phyloP scores from a whole-genome alignment of 1,139 yeast species.

The Spathaspora sp. region DNA sequence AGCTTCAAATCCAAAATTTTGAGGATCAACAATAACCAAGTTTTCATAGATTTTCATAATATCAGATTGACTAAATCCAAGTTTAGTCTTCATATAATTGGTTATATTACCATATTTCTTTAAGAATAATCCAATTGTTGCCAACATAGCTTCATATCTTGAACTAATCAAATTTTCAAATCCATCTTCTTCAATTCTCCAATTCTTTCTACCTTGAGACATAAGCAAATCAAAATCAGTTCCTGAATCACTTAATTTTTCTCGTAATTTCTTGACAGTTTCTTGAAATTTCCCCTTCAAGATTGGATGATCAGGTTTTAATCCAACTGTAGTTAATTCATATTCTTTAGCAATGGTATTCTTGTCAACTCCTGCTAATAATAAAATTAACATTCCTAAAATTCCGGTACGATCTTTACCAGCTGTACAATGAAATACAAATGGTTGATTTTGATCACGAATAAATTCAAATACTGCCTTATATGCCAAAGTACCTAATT shows the following conservation, averaged over 20 bases:
- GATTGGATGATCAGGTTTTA: slow-evolving; percentile 47
- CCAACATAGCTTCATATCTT: slow-evolving; percentile 71
- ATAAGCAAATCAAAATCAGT: slow-evolving; percentile 29
- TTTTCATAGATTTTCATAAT: slow-evolving; percentile 48
- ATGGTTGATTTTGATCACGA: slow-evolving; percentile 47
- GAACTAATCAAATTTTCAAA: slow-evolving; percentile 62
- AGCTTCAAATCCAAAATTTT: slow-evolving; percentile 20
- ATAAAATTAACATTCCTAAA: slow-evolving; percentile 62
- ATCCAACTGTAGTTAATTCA: slow-evolving; percentile 70
- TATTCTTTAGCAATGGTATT: slow-evolving; percentile 51
- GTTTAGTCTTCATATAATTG: slow-evolving; percentile 44
- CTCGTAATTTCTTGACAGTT: slow-evolving; percentile 29
- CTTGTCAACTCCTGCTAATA: slow-evolving; percentile 63
- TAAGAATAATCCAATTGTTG: slow-evolving; percentile 52
- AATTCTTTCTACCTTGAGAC: slow-evolving; percentile 35
- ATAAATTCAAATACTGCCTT: slow-evolving; percentile 51
- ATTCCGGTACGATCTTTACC: slow-evolving; percentile 89
- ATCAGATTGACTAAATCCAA: slow-evolving; percentile 52
- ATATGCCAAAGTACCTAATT: slow-evolving; percentile 46
- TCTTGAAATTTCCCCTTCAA: slow-evolving; percentile 35
- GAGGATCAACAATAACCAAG: slow-evolving; percentile 29
- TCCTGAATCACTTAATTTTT: slow-evolving; percentile 30
- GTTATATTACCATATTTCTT: slow-evolving; percentile 59
- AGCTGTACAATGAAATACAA: slow-evolving; percentile 78
- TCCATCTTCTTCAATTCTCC: slow-evolving; percentile 48